Base-by-base conservation (phyloP, 192 early-diverging fungal species). In the Podila clonocystis region DNA sequence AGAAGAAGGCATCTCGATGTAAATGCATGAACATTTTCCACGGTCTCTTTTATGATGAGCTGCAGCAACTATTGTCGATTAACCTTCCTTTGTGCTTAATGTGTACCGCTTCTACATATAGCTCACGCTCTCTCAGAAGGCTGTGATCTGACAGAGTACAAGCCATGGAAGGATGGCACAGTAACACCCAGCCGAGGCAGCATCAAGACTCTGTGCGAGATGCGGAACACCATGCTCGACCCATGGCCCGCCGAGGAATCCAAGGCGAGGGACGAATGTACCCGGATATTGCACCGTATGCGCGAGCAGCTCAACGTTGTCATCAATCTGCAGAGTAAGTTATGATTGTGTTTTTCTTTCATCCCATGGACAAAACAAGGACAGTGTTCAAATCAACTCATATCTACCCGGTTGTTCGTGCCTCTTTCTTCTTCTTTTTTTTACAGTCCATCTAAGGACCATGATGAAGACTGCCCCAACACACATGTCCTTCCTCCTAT, bases 401-500 rank as follows among this genome's bases (percentile, higher is more conserved):
- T 38, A 33, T 8, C 48, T 11, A 58, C 22, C 19, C 7, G 15
- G 29, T 26, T 50, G 1, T 12, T 3, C 31, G 15, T 49, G 12
- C 3, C 29, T 2, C 17, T 50, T 41, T n/a, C 38, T 57, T 57
- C 2, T 49, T n/a, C 50, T 1, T 45, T 49, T n/a, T 36, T 1
- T 45, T 45, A 13, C 41, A 80, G 77, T 80, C 26, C 77, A 80
- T 45, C 62, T 80, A 2, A 63, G 77, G 15, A 68, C 77, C 9
- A 80, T 80, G 77, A 73, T 80, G 55, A 80, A 80, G 50, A 73
- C 77, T n/a, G 77, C 77, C 12, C 77, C 77, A 1, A 69, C 70
- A 30, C 77, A 80, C 8, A 72, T 65, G 77, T 80, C 77, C 12
- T 73, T 80, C 41, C 67, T 80, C 11, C 67, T 80, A 4, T 80